phyloP scores from a whole-genome alignment of 2,329 filamentous ascomycete genomes.

The Anisogramma anomala region DNA sequence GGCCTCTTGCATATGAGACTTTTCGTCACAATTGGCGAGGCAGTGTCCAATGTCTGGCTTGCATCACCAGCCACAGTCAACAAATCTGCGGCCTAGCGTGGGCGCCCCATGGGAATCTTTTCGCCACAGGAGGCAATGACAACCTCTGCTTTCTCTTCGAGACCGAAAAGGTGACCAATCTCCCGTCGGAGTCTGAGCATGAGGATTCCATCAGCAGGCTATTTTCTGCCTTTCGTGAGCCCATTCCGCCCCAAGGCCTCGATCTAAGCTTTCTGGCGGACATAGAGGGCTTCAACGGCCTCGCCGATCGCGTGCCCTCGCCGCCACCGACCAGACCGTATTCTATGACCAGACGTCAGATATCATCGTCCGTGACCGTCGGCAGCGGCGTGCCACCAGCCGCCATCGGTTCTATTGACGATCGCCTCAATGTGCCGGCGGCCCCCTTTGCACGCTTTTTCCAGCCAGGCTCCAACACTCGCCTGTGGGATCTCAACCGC shows the following conservation, averaged over 20 bases:
- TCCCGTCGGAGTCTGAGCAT: background rate
- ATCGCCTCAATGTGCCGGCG: conserved; percentile 2
- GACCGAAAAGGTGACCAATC: conserved; percentile 39
- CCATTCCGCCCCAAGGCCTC: conserved; percentile 7
- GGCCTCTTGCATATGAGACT: conserved; percentile 57
- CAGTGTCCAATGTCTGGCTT: conserved; percentile 63
- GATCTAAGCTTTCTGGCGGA: conserved; percentile 2
- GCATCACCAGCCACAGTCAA: conserved; percentile 68
- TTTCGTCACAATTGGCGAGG: conserved; percentile 60
- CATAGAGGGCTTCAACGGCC: background rate
- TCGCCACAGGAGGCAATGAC: conserved; percentile 88
- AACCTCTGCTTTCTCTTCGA: conserved; percentile 79
- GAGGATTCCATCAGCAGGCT: conserved; percentile 3
- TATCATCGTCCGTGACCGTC: background rate
- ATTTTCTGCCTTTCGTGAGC: conserved; percentile 11
- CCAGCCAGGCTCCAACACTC: conserved; percentile 5
- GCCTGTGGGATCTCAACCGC: conserved; percentile 11
- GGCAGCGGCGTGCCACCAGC: conserved; percentile 1
- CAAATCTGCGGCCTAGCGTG: conserved; percentile 91
- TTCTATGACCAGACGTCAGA: background rate
- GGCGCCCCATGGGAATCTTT: conserved; percentile 62
- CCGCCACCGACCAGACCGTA: background rate
- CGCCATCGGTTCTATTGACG: conserved; percentile 9
- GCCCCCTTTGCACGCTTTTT: conserved; percentile 10
- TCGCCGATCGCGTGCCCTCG: background rate